A percentile compares a stretch with the other conserved stretches of the same genome.
Conservation (phyloP, 306 rosid species). For the Biancaea sappan region DNA sequence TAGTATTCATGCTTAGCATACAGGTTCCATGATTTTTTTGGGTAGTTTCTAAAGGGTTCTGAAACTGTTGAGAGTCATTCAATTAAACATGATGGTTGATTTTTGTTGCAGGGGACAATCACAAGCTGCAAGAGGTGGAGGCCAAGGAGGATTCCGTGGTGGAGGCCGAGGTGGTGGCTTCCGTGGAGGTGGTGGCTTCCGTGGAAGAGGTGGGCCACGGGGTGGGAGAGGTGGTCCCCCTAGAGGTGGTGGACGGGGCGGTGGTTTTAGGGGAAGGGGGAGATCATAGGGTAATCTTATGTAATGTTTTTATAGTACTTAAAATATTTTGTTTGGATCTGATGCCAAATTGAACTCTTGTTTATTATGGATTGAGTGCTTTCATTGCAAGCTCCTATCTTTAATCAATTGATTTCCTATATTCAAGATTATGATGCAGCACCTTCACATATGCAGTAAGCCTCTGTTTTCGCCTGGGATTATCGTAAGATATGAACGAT, state of each 20-base stretch:
- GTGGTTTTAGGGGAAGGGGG: slow-evolving; percentile 93
- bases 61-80: slow-evolving; percentile 1
- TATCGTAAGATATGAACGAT: not conserved
- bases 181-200: slow-evolving; percentile 73
- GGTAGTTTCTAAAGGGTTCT: not conserved
- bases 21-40: not conserved
- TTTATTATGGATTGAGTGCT: slow-evolving; percentile 32
- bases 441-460: not conserved
- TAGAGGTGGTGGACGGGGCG: slow-evolving; percentile 75
- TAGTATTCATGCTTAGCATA: not conserved
- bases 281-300: slow-evolving; percentile 50
- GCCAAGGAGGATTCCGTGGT: slow-evolving; percentile 66
- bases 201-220: slow-evolving; percentile 84
- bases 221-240: slow-evolving; percentile 82
- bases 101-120: slow-evolving; percentile 69
- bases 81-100: slow-evolving; percentile 27
- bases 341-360: slow-evolving; percentile 22
- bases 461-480: not conserved
- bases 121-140: slow-evolving; percentile 58
- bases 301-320: slow-evolving; percentile 36
- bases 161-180: slow-evolving; percentile 49
- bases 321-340: slow-evolving; percentile 34
- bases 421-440: not conserved
- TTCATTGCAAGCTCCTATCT: slow-evolving; percentile 29
- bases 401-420: not conserved